Evolutionary conservation across 768 basidiomycete species (phyloP).

Genomic region (Lactifluus volemus): DNA sequence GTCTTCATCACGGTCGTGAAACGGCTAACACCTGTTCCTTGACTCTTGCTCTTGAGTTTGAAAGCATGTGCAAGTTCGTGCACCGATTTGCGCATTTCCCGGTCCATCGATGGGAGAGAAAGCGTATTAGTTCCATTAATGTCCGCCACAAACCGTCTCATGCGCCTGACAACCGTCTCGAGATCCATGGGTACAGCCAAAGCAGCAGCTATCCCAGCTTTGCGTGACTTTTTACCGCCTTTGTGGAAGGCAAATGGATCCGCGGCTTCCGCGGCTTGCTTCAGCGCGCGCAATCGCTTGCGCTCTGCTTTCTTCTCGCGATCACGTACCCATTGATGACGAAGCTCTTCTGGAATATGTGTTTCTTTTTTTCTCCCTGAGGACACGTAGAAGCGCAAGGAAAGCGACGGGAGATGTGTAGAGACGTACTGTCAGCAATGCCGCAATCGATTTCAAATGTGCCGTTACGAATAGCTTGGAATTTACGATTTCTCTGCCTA

Average conservation of each 20-base stretch:
- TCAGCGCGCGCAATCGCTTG: constrained; percentile 54
- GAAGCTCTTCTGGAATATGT: constrained; percentile 45
- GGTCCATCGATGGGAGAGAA: constrained; percentile 72
- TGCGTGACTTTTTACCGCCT: constrained; percentile 59
- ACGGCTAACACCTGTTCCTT: constrained; percentile 55
- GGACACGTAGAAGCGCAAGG: not conserved
- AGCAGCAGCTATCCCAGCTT: constrained; percentile 54
- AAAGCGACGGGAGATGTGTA: not conserved
- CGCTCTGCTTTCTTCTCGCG: constrained; percentile 73
- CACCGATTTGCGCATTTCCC: constrained; percentile 57
- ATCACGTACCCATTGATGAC: constrained; percentile 70
- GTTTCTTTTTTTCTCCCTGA: constrained; percentile 42
- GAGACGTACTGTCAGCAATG: constrained; percentile 38
- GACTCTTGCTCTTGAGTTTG: constrained; percentile 67
- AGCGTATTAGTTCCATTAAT: constrained; percentile 43
- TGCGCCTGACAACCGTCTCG: constrained; percentile 48
- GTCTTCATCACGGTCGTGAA: constrained; percentile 77
- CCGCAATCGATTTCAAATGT: constrained; percentile 30
- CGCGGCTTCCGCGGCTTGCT: constrained; percentile 45
- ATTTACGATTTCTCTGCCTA: constrained; percentile 46
- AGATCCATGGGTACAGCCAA: constrained; percentile 38
- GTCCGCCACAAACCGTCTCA: constrained; percentile 57
- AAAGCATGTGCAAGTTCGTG: constrained; percentile 80
- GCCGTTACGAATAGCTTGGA: constrained; percentile 54
- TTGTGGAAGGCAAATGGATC: constrained; percentile 58